Evolutionary conservation across 352 stramenopile genomes (phyloP).

Genomic region (Phytophthora ramorum): DNA sequence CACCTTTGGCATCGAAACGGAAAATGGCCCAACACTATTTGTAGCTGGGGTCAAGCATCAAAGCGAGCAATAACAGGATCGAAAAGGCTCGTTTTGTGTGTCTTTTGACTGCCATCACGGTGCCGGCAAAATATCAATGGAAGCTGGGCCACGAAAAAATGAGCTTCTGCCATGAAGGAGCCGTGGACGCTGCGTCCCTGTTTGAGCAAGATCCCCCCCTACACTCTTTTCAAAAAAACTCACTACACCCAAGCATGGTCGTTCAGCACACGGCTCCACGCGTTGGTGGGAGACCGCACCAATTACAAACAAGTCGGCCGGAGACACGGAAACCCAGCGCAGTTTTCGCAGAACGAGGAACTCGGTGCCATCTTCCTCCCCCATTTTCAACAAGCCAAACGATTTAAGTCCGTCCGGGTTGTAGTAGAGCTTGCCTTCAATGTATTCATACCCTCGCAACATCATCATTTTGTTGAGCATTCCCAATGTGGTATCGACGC

Average conservation of each 20-base stretch:
- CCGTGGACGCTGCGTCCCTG: slow-evolving; percentile 14
- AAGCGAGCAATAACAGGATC: too few relatives aligned
- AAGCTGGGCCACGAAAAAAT: slow-evolving; percentile 1
- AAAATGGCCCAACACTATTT: too few relatives aligned
- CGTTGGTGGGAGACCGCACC: slow-evolving; percentile 9
- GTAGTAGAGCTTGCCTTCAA: slow-evolving; percentile 24
- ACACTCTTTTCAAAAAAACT: slow-evolving; percentile 18
- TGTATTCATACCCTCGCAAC: slow-evolving; percentile 26
- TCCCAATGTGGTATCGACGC: slow-evolving; percentile 23
- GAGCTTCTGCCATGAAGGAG: slow-evolving; percentile 25
- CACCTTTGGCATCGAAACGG: too few relatives aligned
- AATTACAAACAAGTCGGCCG: slow-evolving; percentile 18
- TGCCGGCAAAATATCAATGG: slow-evolving; percentile 7
- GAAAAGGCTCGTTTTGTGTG: neutral
- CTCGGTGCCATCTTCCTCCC: slow-evolving; percentile 17
- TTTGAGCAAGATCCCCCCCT: slow-evolving; percentile 15
- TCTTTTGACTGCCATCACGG: neutral
- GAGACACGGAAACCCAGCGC: slow-evolving; percentile 14
- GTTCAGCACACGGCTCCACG: slow-evolving; percentile 19
- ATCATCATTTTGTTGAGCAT: slow-evolving; percentile 27
- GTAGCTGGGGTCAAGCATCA: too few relatives aligned
- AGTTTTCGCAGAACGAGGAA: slow-evolving; percentile 26
- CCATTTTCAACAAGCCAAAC: slow-evolving; percentile 24
- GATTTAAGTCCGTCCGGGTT: slow-evolving; percentile 20
- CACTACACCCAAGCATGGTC: slow-evolving; percentile 16